Conservation (phyloP, 225 moss, liverwort and hornwort species). For the Climacium dendroides region DNA sequence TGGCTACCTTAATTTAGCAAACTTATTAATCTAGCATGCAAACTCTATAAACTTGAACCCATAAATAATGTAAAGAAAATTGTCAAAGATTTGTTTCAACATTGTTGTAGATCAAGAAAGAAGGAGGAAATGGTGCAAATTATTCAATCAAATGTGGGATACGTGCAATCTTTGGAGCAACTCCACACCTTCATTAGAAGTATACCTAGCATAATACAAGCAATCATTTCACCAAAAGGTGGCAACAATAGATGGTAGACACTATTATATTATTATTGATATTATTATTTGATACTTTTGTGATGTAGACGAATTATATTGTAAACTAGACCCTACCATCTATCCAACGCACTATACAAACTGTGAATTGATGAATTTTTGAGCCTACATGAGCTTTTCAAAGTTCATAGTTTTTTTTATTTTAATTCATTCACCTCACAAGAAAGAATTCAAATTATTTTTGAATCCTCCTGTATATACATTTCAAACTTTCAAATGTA, state of each 20-base stretch:
- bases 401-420: too few species aligned
- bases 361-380: not conserved
- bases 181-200: not conserved
- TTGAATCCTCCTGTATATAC: fast-evolving
- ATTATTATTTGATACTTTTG: not conserved
- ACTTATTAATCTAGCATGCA: fast-evolving
- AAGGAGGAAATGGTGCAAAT: not conserved
- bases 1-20: not conserved
- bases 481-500: not conserved
- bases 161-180: too few species aligned
- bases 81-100: not conserved
- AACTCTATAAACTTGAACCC: not conserved
- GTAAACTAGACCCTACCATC: not conserved
- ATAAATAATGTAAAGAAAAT: not conserved
- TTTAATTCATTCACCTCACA: not conserved
- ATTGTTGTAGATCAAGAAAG: not conserved
- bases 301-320: not conserved
- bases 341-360: fast-evolving
- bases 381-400: not conserved
- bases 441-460: not conserved
- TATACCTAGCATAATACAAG: not conserved
- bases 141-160: not conserved
- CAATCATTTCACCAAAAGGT: not conserved
- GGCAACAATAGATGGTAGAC: not conserved
- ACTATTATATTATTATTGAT: too few species aligned